Evolutionary conservation across 2,329 filamentous ascomycete genomes (phyloP).

Genomic region (Elsinoe perseae): DNA sequence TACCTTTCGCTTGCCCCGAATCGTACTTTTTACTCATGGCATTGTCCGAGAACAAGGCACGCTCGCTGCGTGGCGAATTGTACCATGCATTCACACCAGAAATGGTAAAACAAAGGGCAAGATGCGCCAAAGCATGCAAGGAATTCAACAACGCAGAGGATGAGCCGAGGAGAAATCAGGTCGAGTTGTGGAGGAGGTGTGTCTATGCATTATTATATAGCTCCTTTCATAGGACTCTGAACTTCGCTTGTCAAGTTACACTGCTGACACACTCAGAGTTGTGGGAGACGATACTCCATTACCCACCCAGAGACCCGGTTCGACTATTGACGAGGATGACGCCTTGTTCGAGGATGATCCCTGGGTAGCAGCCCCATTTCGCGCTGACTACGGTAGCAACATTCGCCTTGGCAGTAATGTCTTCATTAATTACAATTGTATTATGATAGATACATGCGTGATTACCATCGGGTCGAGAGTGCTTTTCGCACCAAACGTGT

Average conservation of each 20-base stretch:
- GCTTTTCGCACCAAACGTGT: constrained; percentile 70
- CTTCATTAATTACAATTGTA: constrained; percentile 68
- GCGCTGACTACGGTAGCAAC: constrained; percentile 71
- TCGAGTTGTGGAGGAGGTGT: constrained; percentile 67
- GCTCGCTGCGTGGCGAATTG: constrained; percentile 44
- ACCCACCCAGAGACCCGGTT: constrained; percentile 44
- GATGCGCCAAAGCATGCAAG: constrained; percentile 54
- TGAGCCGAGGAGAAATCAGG: constrained; percentile 51
- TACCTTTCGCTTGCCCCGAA: background rate
- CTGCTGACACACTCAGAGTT: constrained; percentile 45
- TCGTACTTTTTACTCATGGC: background rate
- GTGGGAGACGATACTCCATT: constrained; percentile 55
- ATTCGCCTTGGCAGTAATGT: constrained; percentile 61
- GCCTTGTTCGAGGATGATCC: constrained; percentile 56
- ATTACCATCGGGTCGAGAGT: constrained; percentile 71
- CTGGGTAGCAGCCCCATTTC: constrained; percentile 62
- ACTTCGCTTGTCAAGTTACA: too few species aligned
- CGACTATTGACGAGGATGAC: constrained; percentile 57
- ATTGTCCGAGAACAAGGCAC: constrained; percentile 30
- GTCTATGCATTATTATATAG: constrained; percentile 27
- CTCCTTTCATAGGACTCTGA: too few species aligned
- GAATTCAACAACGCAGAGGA: constrained; percentile 56
- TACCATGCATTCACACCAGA: constrained; percentile 67
- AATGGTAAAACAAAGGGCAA: constrained; percentile 55
- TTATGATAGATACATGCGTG: constrained; percentile 67